Percentiles rank a stretch among this genome's conserved stretches.
These are phyloP conservation scores for Cystobasidium sp. DNA, from an alignment of 1,284 basidiomycete genomes.

Conservation along the genomic window DNA sequence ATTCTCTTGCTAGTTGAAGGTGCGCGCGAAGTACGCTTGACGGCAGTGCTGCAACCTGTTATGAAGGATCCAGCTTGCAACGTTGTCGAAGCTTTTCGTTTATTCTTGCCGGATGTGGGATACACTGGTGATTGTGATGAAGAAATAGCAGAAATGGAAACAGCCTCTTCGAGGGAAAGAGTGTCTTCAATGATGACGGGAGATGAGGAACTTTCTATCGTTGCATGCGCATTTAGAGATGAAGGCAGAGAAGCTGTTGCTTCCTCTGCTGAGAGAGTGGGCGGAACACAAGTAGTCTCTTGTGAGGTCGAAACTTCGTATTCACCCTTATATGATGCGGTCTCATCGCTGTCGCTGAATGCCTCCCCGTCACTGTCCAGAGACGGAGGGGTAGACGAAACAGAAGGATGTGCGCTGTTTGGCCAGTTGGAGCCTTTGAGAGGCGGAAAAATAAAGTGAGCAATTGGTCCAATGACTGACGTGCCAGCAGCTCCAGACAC, in stretches of 20 bases:
- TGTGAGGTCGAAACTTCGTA: slow-evolving; percentile 3
- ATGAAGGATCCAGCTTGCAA: background rate
- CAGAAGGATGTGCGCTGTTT: slow-evolving; percentile 13
- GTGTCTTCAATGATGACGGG: background rate
- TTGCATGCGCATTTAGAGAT: background rate
- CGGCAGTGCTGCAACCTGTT: background rate
- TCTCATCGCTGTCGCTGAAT: slow-evolving; percentile 24
- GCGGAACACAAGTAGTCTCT: background rate
- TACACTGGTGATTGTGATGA: slow-evolving; percentile 1
- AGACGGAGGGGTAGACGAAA: slow-evolving; percentile 5
- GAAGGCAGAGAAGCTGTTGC: background rate
- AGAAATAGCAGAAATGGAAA: background rate
- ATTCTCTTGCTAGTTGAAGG: slow-evolving; percentile 8
- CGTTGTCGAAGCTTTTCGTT: background rate
- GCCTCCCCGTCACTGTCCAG: slow-evolving; percentile 4
- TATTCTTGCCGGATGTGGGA: background rate
- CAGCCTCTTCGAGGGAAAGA: background rate
- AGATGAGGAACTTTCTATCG: background rate
- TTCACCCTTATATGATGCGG: background rate
- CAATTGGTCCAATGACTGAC: background rate
- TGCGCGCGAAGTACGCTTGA: slow-evolving; percentile 2
- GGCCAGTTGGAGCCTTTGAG: slow-evolving; percentile 3
- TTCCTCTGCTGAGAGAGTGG: slow-evolving; percentile 11
- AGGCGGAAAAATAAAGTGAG: background rate
- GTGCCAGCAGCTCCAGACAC: background rate